phyloP scores from a whole-genome alignment of 768 basidiomycete species.

The Sistotremastrum niveocremeum region DNA sequence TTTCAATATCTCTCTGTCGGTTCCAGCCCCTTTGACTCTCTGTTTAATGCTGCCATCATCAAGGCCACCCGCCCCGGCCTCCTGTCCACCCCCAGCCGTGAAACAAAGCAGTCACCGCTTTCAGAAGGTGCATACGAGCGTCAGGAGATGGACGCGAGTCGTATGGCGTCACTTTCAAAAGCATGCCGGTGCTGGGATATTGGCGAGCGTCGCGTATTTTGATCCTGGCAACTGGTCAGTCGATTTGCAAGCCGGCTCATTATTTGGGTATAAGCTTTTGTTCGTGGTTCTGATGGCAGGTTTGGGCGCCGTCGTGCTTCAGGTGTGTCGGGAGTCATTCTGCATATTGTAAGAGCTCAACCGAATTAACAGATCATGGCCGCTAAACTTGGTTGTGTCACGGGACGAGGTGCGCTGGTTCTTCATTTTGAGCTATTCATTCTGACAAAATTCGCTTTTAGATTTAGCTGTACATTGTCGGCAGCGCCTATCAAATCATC shows the following conservation, averaged over 20 bases:
- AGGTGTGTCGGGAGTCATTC: constrained; percentile 10
- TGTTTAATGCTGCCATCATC: no score
- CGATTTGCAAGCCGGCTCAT: constrained; percentile 28
- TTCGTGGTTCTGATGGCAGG: constrained; percentile 34
- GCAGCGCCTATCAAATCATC: constrained; percentile 30
- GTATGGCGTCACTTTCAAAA: constrained; percentile 32
- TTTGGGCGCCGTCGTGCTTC: constrained; percentile 29
- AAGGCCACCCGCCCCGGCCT: no score
- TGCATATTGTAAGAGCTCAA: neutral
- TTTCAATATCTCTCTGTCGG: no score
- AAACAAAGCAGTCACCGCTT: no score
- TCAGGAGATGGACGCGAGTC: no score
- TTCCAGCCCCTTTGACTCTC: no score
- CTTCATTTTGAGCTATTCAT: no score
- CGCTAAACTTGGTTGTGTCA: constrained; percentile 27
- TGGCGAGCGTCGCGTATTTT: constrained; percentile 82
- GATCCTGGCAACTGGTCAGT: constrained; percentile 49
- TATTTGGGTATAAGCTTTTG: constrained; percentile 33
- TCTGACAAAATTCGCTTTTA: constrained; percentile 1
- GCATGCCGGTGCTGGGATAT: constrained; percentile 73
- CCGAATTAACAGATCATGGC: constrained; percentile 18
- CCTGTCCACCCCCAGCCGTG: no score
- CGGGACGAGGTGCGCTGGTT: constrained; percentile 11
- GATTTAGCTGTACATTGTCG: constrained; percentile 38
- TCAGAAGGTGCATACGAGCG: no score